Base-by-base conservation (phyloP, 164 flowering plant genomes). In the Umbilicus rupestris region DNA sequence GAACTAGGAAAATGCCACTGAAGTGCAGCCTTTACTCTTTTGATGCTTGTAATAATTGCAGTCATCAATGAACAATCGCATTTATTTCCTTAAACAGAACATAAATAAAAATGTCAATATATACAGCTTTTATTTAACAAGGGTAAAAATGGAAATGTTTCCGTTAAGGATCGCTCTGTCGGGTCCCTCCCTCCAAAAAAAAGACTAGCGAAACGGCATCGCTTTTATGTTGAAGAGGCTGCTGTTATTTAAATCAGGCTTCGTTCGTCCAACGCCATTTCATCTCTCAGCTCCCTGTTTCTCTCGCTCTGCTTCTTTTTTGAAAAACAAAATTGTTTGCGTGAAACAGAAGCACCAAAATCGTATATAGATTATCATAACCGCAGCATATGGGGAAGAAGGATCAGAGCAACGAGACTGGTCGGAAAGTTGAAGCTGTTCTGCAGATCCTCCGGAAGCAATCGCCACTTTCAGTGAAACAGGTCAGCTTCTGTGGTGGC, bases 401-500 rank as follows among this genome's bases (percentile, higher is more conserved):
- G 71, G 71, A 69, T 35, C 73, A 77, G 62, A 74, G 63, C 60
- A 79, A 76, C 35, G 73, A 64, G 41, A 62, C 0, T 31, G 26
- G 29, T 33, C 78, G 75, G 66, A 85, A 73, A 68, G 84, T 83
- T 11, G 81, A 83, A 66, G 73, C 89, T 50, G 96, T 94, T n/a
- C 87, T 90, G 57, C 65, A 85, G 20, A 72, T 84, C 17, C 74
- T 94, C 22, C 75, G 83, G 28, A 91, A 87, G 71, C 97, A 90
- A 78, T 66, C 87, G 45, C 91, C 92, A 0, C 87, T 94, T 39
- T 69, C 93, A 31, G 80, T 86, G 5, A 88, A 89, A 72, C 99
- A 91, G 86, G 97, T 88, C 52, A 47, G 52, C 19, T 47, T 45
- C n/a, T 37, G 8, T 4, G 6, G 41, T 44, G 3, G 12, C 46